phyloP scores from a whole-genome alignment of 2,329 filamentous ascomycete genomes.

The Arthrobotrys sinensis region DNA sequence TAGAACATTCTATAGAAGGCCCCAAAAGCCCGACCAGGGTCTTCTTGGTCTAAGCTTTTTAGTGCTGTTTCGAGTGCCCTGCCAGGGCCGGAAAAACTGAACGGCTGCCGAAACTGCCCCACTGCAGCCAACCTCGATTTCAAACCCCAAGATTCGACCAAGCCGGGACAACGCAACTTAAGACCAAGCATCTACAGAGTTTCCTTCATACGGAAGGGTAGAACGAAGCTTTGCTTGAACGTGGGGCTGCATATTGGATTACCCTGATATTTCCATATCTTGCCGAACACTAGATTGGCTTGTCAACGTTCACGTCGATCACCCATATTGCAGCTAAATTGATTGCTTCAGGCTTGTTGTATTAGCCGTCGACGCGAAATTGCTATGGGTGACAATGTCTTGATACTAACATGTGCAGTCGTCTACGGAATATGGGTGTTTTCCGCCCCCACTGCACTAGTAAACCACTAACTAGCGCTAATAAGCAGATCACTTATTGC shows the following conservation, averaged over 20 bases:
- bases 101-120: slow-evolving; percentile 55
- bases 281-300: slow-evolving; percentile 4
- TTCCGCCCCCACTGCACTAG: slow-evolving; percentile 1
- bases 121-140: slow-evolving; percentile 22
- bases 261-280: slow-evolving; percentile 37
- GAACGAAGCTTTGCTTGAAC: slow-evolving; percentile 8
- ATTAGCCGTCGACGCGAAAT: neutral
- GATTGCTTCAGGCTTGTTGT: neutral
- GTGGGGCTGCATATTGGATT: slow-evolving; percentile 27
- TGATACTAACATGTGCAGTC: neutral
- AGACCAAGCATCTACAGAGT: slow-evolving; percentile 8
- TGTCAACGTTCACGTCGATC: slow-evolving; percentile 16
- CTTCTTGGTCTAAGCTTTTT: slow-evolving; percentile 45
- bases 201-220: neutral
- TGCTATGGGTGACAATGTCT: neutral
- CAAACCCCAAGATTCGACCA: slow-evolving; percentile 49
- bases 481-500: neutral
- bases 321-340: slow-evolving; percentile 7
- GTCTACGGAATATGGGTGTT: neutral
- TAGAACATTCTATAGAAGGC: slow-evolving; percentile 53
- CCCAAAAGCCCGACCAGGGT: neutral
- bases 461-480: neutral
- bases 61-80: slow-evolving; percentile 57
- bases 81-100: slow-evolving; percentile 58
- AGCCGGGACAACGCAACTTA: slow-evolving; percentile 45